Evolutionary conservation across 1,284 basidiomycete genomes (phyloP), one percentile per base, ranked within the genome.

Genomic region (Boletus subluridellus): DNA sequence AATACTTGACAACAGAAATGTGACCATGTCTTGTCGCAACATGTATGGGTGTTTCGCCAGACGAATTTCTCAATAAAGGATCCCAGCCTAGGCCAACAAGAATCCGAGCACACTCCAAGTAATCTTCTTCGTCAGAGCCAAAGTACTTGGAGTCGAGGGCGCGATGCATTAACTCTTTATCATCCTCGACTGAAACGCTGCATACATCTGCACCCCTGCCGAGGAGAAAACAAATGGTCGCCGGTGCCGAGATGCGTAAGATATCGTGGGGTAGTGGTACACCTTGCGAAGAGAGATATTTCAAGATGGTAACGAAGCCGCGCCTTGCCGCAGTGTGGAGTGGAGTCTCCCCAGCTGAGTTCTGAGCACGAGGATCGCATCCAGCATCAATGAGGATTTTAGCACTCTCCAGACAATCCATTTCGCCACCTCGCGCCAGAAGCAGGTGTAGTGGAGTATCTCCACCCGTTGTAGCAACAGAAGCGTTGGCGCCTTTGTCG

Each of bases 41-140:
- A 4, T 59, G 55, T 4, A 61, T 52, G 4, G 38, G 39, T 1
- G 47, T 53, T 41, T 62, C 44, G 11, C 50, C 47, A n/a, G 24
- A 10, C 3, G 7, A 47, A 30, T 61, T 24, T 24, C n/a, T 35
- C 21, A 42, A 9, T 4, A 37, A 50, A 26, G 47, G 62, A 39
- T 62, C 42, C 26, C 47, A 61, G 8, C 59, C 60, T 4, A 26
- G 5, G 6, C 5, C 28, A 11, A 65, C 5, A 5, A 65, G 24
- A 17, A 51, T 50, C 11, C 32, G 26, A 28, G 17, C 38, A 11
- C 24, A 26, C 12, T 35, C 32, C 53, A 57, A 3, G 39, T 5
- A 11, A 21, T 51, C 28, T 17, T 37, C 12, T 6, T 34, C 54
- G 2, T 7, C 9, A n/a, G 30, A 3, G 11, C 2, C 1, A n/a